phyloP scores from a whole-genome alignment of 495 filamentous ascomycete species.

The Copromyces sp. region DNA sequence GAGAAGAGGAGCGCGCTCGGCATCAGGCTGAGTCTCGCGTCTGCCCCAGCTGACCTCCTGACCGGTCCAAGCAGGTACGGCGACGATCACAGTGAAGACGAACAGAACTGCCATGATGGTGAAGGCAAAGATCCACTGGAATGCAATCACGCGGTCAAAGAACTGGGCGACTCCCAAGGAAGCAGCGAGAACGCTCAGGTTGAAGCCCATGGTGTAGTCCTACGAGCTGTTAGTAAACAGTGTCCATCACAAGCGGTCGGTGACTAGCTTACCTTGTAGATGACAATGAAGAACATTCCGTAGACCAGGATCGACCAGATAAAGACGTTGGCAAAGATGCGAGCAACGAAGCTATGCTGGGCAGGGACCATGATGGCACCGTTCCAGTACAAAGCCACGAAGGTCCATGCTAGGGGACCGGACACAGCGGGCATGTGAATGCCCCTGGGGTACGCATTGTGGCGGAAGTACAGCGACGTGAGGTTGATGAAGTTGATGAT shows the following conservation, averaged over 20 bases:
- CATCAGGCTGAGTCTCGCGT: slow-evolving; percentile 24
- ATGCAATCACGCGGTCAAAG: slow-evolving; percentile 53
- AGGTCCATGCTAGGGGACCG: slow-evolving; percentile 73
- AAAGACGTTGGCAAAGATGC: slow-evolving; percentile 73
- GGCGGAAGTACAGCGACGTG: slow-evolving; percentile 64
- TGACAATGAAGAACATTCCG: slow-evolving; percentile 58
- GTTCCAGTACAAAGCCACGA: slow-evolving; percentile 78
- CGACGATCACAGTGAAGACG: slow-evolving; percentile 50
- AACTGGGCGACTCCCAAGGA: slow-evolving; percentile 72
- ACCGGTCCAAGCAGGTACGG: slow-evolving; percentile 52
- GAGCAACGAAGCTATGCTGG: slow-evolving; percentile 43
- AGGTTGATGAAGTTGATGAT: slow-evolving; percentile 76
- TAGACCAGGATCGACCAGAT: slow-evolving; percentile 73
- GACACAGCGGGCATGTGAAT: slow-evolving; percentile 67
- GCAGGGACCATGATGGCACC: slow-evolving; percentile 66
- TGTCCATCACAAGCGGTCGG: background rate
- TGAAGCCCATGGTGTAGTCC: slow-evolving; percentile 79
- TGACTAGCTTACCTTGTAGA: slow-evolving; percentile 42
- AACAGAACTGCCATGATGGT: slow-evolving; percentile 68
- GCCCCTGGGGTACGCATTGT: slow-evolving; percentile 52
- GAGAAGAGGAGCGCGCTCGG: slow-evolving; percentile 44
- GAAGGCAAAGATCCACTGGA: slow-evolving; percentile 92
- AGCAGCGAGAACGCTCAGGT: slow-evolving; percentile 58
- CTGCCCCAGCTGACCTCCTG: slow-evolving; percentile 29
- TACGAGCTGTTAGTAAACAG: slow-evolving; percentile 6